Percentiles rank a stretch among this genome's conserved stretches.
Conservation (phyloP, 805 yeast genomes). For the Starmera caribaea region DNA sequence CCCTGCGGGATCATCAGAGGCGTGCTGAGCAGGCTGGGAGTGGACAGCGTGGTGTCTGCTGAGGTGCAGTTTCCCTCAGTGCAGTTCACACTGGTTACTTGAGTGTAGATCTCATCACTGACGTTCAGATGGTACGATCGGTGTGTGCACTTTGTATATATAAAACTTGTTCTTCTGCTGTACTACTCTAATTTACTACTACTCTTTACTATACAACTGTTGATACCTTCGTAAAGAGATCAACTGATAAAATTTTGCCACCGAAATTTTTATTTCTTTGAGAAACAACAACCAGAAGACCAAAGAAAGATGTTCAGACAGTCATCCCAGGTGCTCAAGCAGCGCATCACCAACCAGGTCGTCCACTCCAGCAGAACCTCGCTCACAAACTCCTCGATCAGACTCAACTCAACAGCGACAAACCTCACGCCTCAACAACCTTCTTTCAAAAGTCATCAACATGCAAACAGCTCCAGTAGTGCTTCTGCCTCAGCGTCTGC, state of each 20-base stretch:
- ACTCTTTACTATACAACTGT: too few species aligned
- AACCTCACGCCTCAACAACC: constrained; percentile 15
- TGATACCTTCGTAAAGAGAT: too few species aligned
- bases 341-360: constrained; percentile 29
- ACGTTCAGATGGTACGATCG: too few species aligned
- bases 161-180: too few species aligned
- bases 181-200: too few species aligned
- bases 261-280: constrained; percentile 2
- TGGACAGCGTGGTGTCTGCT: too few species aligned
- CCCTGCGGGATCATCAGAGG: too few species aligned
- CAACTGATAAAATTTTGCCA: constrained; percentile 2
- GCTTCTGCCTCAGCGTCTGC: not conserved
- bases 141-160: too few species aligned
- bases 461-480: constrained; percentile 11
- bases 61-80: too few species aligned
- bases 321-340: constrained; percentile 24
- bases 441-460: constrained; percentile 9
- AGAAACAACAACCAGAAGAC: not conserved
- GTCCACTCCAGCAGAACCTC: constrained; percentile 28
- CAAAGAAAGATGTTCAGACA: constrained; percentile 17
- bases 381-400: constrained; percentile 26
- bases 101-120: too few species aligned
- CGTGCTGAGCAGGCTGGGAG: too few species aligned
- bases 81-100: too few species aligned
- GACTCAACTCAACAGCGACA: constrained; percentile 26